Evolutionary conservation across 1,284 basidiomycete species (phyloP), one percentile per base, ranked within the genome.

Genomic region (Exobasidium rhododendri): DNA sequence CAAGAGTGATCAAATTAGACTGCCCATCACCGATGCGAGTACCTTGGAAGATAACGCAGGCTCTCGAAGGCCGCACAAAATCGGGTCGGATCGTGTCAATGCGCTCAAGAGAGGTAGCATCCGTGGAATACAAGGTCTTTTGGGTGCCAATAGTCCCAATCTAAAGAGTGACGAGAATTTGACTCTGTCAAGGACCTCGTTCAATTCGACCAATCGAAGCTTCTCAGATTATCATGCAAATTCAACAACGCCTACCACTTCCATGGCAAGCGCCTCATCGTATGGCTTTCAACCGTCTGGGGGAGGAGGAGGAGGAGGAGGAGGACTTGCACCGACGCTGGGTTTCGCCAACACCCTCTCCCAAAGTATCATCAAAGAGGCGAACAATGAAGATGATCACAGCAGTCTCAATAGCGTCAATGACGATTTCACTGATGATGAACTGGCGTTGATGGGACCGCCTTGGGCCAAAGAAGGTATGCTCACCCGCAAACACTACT

Each of bases 401-500:
- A 83, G 84, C 22, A 61, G 53, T 31, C 54, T 63, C 50, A 46
- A n/a, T 46, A 47, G 45, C 1, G 46, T 7, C 4, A 46, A 40
- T 26, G 64, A 63, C 32, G 64, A 63, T 32, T 62, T 68, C 17
- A 66, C 65, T 29, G 94, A 97, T 76, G 93, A 97, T 77, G 92
- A 97, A 81, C 84, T 97, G 11, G 94, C 94, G 0, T 83, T 97
- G 35, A 85, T 96, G 11, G 94, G 94, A 26, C 88, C 94, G 2
- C 94, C 94, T 0, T 98, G 94, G 94, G 94, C 94, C 0, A 98
- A 98, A 80, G 94, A 98, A 80, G 94, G 94, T 14, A 89, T 94
- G 83, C 85, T 98, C 2, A 89, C 88, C 68, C 87, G 93, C 35
- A 97, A 97, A 79, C 89, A 93, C 68, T 96, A 94, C 79, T 94